These are phyloP conservation scores for Syncephalastrum racemosum DNA, from an alignment of 371 early-diverging fungal species.

Conservation along the genomic window DNA sequence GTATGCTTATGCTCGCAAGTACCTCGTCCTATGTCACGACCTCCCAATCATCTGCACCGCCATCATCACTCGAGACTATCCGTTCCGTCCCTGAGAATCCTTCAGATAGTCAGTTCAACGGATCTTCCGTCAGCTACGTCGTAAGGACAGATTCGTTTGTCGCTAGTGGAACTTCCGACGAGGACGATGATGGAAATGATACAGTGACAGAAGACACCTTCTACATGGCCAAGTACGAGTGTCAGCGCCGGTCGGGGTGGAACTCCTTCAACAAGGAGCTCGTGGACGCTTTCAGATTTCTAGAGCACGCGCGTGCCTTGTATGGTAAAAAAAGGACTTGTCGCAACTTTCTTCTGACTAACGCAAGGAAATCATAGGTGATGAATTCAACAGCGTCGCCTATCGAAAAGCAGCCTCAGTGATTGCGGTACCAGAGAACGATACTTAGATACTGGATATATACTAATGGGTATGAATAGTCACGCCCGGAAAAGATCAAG, in stretches of 20 bases:
- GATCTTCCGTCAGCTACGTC: no score
- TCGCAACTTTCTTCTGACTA: background rate
- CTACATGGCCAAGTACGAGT: constrained; percentile 7
- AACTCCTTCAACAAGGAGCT: constrained; percentile 14
- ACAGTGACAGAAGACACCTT: background rate
- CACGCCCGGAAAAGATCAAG: constrained; percentile 13
- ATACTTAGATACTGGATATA: background rate
- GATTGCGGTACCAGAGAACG: constrained; percentile 2
- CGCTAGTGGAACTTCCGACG: no score
- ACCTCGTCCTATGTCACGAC: constrained; percentile 13
- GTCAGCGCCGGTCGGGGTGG: constrained; percentile 14
- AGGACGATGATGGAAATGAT: constrained; percentile 6
- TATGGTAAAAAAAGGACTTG: constrained; percentile 8
- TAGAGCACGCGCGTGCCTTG: constrained; percentile 21
- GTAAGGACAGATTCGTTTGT: no score
- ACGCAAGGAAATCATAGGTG: constrained; percentile 2
- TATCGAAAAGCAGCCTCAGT: constrained; percentile 20
- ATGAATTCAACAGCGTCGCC: constrained; percentile 15
- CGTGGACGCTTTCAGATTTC: constrained; percentile 15
- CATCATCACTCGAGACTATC: background rate
- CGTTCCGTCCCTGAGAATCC: background rate
- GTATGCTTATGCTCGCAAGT: background rate
- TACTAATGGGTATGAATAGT: constrained; percentile 4
- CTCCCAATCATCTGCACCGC: constrained; percentile 4
- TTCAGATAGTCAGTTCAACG: background rate